Percentiles rank a stretch among this genome's conserved stretches.
These are phyloP conservation scores for Solanum bulbocastanum DNA, from an alignment of 257 asterid species.

Conservation along the genomic window DNA sequence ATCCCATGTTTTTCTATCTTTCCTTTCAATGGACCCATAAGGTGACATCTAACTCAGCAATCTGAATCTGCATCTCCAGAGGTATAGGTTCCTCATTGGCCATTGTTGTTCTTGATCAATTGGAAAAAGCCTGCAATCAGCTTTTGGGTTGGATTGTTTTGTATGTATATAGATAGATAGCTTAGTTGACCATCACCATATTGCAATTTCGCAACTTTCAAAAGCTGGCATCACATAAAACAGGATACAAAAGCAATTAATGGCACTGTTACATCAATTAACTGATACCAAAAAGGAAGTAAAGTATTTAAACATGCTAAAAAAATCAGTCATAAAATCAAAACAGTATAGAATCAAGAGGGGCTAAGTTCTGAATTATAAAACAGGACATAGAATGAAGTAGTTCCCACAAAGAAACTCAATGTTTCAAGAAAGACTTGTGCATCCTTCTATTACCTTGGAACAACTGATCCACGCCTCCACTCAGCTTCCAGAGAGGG, in stretches of 20 bases:
- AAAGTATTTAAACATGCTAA: not conserved
- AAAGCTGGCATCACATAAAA: not conserved
- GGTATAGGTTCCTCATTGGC: not conserved
- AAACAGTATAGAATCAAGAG: not conserved
- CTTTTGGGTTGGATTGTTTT: not conserved
- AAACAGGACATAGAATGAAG: not conserved
- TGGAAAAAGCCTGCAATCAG: not conserved
- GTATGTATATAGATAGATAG: not conserved
- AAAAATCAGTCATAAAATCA: not conserved
- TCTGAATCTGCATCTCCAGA: not conserved
- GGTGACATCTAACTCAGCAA: not conserved
- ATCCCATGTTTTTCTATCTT: not conserved
- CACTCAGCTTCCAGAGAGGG: constrained; percentile 91
- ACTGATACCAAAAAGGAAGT: not conserved
- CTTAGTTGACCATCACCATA: not conserved
- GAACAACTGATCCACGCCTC: constrained; percentile 85
- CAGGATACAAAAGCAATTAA: not conserved
- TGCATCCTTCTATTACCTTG: constrained; percentile 50
- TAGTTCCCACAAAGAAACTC: not conserved
- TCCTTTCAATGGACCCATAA: not conserved
- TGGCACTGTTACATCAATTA: not conserved
- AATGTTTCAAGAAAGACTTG: not conserved
- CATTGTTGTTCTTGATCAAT: not conserved
- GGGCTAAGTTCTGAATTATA: not conserved
- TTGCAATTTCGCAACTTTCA: not conserved